phyloP scores from a whole-genome alignment of 768 basidiomycete genomes.

The Trametes villosa region DNA sequence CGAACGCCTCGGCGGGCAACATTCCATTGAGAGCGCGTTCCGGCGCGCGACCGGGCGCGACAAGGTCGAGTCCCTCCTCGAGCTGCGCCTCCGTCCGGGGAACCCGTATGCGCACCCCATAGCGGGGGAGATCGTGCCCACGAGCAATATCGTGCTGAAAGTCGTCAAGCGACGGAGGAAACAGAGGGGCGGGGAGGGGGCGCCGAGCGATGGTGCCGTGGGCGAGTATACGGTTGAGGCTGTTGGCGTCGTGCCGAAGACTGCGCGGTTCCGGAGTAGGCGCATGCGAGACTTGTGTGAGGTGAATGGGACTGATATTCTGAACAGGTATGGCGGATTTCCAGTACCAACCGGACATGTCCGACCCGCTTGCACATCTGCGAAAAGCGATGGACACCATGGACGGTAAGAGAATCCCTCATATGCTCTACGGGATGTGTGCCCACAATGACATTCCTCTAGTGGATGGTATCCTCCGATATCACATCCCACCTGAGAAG shows the following conservation, averaged over 20 bases:
- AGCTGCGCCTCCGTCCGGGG: conserved; percentile 73
- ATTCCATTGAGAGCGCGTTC: conserved; percentile 77
- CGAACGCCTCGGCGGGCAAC: conserved; percentile 68
- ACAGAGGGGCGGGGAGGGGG: conserved; percentile 25
- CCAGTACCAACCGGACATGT: conserved; percentile 78
- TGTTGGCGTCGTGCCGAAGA: conserved; percentile 77
- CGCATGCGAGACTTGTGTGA: conserved; percentile 13
- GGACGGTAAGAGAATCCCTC: conserved; percentile 63
- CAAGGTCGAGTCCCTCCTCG: conserved; percentile 68
- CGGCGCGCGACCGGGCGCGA: conserved; percentile 54
- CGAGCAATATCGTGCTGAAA: conserved; percentile 84
- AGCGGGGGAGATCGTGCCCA: conserved; percentile 75
- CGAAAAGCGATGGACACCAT: conserved; percentile 76
- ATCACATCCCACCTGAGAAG: conserved; percentile 66
- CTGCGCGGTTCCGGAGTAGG: conserved; percentile 89
- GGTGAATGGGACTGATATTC: neutral
- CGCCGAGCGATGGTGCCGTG: conserved; percentile 37
- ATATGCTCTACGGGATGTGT: neutral
- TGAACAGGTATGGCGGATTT: conserved; percentile 88
- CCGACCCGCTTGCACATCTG: conserved; percentile 72
- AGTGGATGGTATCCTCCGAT: conserved; percentile 80
- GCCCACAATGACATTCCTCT: neutral
- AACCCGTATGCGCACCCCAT: conserved; percentile 86
- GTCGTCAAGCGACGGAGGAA: conserved; percentile 71
- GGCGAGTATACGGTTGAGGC: conserved; percentile 80